Conservation (phyloP, 73 alveolate genomes). For the Loxodes magnus region DNA sequence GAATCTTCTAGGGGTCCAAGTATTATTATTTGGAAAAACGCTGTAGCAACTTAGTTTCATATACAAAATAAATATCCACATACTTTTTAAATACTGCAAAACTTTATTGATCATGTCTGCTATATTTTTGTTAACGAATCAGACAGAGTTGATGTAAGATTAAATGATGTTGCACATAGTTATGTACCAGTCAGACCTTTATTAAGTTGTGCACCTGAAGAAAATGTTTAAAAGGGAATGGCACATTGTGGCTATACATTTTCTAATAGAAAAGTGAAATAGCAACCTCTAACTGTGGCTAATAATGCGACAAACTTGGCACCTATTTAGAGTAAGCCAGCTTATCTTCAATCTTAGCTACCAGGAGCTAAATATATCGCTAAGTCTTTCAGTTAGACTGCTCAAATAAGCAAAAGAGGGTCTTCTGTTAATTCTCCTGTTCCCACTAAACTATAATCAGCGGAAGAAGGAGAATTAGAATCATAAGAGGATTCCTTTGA, state of each 20-base stretch:
- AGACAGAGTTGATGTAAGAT: not conserved
- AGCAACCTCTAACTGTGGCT: not conserved
- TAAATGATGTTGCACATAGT: too few species aligned
- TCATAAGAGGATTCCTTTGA: not conserved
- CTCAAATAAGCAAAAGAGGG: not conserved
- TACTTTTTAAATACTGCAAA: slow-evolving; percentile 34
- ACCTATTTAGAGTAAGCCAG: not conserved
- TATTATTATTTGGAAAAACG: slow-evolving; percentile 62
- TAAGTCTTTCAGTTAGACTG: not conserved
- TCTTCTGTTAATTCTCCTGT: not conserved
- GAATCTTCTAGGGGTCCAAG: slow-evolving; percentile 65
- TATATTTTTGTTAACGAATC: not conserved
- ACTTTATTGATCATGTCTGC: slow-evolving; percentile 38
- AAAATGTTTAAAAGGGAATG: not conserved
- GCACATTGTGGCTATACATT: not conserved
- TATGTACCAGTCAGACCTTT: not conserved
- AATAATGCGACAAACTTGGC: not conserved
- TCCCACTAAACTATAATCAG: not conserved
- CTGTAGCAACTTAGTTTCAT: slow-evolving; percentile 63
- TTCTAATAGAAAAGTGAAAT: not conserved
- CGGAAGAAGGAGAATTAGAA: not conserved
- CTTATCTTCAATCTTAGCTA: not conserved
- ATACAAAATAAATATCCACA: slow-evolving; percentile 39
- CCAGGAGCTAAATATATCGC: not conserved
- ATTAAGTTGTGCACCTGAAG: not conserved